A percentile compares a stretch with the other conserved stretches of the same genome.
phyloP scores from a whole-genome alignment of 768 basidiomycete species.

The Sutorius australiensis region DNA sequence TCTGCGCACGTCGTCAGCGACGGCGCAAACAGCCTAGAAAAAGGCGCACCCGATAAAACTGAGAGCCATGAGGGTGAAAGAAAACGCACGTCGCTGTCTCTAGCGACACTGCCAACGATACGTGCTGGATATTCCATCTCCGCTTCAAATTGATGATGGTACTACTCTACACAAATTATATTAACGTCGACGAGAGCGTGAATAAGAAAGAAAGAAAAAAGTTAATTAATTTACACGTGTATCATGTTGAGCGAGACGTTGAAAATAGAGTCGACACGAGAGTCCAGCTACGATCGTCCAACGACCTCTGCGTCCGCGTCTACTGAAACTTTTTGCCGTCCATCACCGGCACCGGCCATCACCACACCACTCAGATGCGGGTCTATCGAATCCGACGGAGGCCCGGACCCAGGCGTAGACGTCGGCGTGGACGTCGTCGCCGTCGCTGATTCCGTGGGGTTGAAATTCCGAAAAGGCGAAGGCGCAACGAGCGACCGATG shows the following conservation, averaged over 20 bases:
- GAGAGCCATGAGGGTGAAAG: conserved; percentile 49
- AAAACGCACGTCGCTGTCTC: conserved; percentile 17
- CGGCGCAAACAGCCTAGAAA: not conserved
- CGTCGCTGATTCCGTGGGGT: conserved; percentile 26
- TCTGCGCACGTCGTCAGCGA: conserved; percentile 38
- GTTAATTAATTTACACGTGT: conserved; percentile 21
- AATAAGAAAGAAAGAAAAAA: too few species aligned
- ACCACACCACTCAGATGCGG: conserved; percentile 30
- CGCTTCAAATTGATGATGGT: conserved; percentile 18
- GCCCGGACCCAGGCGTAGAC: conserved; percentile 34
- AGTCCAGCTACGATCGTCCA: conserved; percentile 13
- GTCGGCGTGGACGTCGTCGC: conserved; percentile 33
- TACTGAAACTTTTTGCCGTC: conserved; percentile 20
- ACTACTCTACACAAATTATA: too few species aligned
- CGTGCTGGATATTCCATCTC: conserved; percentile 22
- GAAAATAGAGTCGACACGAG: not conserved
- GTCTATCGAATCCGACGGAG: conserved; percentile 31
- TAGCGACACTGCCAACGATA: conserved; percentile 11
- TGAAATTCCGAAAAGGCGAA: conserved; percentile 50
- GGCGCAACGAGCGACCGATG: conserved; percentile 58
- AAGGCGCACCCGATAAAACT: conserved; percentile 68
- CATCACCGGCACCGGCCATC: conserved; percentile 17
- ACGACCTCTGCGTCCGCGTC: conserved; percentile 29
- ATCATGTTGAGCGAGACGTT: not conserved
- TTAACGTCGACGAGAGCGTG: too few species aligned